A percentile compares a stretch with the other conserved stretches of the same genome.
These are phyloP conservation scores for Rossbeevera mucosa DNA, from an alignment of 768 basidiomycete genomes.

Conservation along the genomic window DNA sequence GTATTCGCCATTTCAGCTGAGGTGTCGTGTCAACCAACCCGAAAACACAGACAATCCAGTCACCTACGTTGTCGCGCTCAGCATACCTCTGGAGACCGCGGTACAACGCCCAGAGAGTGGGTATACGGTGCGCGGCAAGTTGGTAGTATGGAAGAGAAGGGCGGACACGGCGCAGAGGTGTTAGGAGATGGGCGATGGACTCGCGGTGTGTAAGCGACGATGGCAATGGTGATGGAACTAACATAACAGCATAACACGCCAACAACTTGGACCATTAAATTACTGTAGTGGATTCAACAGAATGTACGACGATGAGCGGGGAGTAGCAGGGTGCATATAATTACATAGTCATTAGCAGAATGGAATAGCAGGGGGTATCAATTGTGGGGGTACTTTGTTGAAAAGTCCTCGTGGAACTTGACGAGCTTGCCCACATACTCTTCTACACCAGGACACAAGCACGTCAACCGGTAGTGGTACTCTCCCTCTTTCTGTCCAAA, in stretches of 20 bases:
- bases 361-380: slow-evolving; percentile 10
- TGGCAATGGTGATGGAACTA: slow-evolving; percentile 13
- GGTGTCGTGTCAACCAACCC: not conserved
- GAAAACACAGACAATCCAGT: not conserved
- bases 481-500: slow-evolving; percentile 92
- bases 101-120: slow-evolving; percentile 76
- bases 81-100: slow-evolving; percentile 58
- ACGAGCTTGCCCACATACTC: slow-evolving; percentile 87
- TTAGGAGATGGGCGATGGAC: slow-evolving; percentile 48
- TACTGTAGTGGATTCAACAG: slow-evolving; percentile 2
- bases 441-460: slow-evolving; percentile 90
- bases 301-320: slow-evolving; percentile 1
- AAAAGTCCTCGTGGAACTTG: slow-evolving; percentile 61
- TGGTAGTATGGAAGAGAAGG: slow-evolving; percentile 63
- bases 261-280: not conserved
- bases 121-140: slow-evolving; percentile 67
- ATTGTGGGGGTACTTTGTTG: slow-evolving; percentile 40
- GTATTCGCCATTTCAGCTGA: slow-evolving; percentile 58
- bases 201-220: slow-evolving; percentile 47
- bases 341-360: not conserved
- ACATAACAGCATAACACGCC: slow-evolving; percentile 5
- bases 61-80: slow-evolving; percentile 47
- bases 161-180: slow-evolving; percentile 53
- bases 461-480: slow-evolving; percentile 89
- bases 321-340: not conserved